These are phyloP conservation scores for Austropuccinia psidii DNA, from an alignment of 1,284 basidiomycete genomes.

Conservation along the genomic window DNA sequence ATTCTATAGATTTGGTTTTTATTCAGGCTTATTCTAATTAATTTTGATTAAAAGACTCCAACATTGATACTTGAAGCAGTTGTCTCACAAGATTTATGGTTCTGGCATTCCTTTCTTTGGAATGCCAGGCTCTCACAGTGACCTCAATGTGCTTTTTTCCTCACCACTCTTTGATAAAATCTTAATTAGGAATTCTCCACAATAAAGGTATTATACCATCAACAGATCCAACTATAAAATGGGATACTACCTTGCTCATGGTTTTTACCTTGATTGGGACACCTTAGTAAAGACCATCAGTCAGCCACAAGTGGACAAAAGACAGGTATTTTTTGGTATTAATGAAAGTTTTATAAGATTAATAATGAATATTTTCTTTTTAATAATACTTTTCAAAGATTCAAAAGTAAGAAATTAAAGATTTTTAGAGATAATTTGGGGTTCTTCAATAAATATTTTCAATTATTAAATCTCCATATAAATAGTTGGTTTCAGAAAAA, in stretches of 20 bases:
- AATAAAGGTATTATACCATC: background rate
- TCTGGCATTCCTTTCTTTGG: background rate
- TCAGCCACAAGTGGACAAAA: background rate
- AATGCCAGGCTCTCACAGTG: background rate
- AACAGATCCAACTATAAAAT: background rate
- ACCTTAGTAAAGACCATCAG: constrained; percentile 5
- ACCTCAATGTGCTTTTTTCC: background rate
- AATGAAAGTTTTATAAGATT: too few relatives aligned
- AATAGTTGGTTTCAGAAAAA: too few relatives aligned
- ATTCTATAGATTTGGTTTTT: too few relatives aligned
- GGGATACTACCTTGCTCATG: background rate
- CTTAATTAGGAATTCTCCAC: background rate
- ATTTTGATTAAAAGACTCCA: background rate
- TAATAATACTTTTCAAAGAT: too few relatives aligned
- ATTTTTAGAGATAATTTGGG: too few relatives aligned
- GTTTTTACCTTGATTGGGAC: background rate
- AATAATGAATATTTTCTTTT: too few relatives aligned
- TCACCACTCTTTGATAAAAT: background rate
- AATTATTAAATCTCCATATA: too few relatives aligned
- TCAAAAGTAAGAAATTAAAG: too few relatives aligned
- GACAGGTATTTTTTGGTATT: too few relatives aligned
- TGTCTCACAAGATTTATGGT: background rate
- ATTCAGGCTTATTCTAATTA: too few relatives aligned
- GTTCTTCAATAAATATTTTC: too few relatives aligned
- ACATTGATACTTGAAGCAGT: background rate